A percentile compares a stretch with the other conserved stretches of the same genome.
Conservation (phyloP, 108 stramenopile species). For the Nitzschia sp. region DNA sequence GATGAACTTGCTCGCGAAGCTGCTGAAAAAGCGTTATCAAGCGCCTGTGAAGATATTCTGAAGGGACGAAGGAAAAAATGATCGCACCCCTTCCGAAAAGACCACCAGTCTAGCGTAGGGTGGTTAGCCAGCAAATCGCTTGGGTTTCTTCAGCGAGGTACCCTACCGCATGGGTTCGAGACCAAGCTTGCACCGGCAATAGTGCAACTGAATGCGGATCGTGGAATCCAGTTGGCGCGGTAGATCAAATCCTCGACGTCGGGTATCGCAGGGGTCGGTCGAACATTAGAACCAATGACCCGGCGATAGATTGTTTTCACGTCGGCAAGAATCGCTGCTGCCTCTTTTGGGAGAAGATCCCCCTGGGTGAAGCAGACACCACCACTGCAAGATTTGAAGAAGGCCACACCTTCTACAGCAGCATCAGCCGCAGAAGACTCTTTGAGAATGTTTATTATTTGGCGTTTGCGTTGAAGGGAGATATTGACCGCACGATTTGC, state of each 20-base stretch:
- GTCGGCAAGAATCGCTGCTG: slow-evolving; percentile 41
- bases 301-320: slow-evolving; percentile 54
- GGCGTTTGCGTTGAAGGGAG: slow-evolving; percentile 37
- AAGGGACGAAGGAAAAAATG: no score
- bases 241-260: slow-evolving; percentile 58
- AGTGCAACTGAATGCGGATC: slow-evolving; percentile 58
- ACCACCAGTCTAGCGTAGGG: no score
- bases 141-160: slow-evolving; percentile 45
- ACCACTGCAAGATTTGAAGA: slow-evolving; percentile 45
- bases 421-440: slow-evolving; percentile 34
- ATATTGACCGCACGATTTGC: slow-evolving; percentile 37
- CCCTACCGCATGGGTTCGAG: slow-evolving; percentile 72
- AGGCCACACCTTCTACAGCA: slow-evolving; percentile 26
- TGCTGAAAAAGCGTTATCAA: no score
- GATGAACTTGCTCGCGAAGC: no score
- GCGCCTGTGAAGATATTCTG: no score
- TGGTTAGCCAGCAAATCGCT: background rate
- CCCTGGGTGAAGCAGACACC: slow-evolving; percentile 66
- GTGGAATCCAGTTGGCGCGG: slow-evolving; percentile 68
- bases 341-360: slow-evolving; percentile 66
- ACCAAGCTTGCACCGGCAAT: slow-evolving; percentile 64
- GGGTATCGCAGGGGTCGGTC: slow-evolving; percentile 38
- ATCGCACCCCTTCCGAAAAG: no score
- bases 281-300: slow-evolving; percentile 14
- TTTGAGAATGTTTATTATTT: slow-evolving; percentile 28